Evolutionary conservation across 164 flowering plant genomes (phyloP), one percentile per base, ranked within the genome.

Genomic region (Platanus orientalis): DNA sequence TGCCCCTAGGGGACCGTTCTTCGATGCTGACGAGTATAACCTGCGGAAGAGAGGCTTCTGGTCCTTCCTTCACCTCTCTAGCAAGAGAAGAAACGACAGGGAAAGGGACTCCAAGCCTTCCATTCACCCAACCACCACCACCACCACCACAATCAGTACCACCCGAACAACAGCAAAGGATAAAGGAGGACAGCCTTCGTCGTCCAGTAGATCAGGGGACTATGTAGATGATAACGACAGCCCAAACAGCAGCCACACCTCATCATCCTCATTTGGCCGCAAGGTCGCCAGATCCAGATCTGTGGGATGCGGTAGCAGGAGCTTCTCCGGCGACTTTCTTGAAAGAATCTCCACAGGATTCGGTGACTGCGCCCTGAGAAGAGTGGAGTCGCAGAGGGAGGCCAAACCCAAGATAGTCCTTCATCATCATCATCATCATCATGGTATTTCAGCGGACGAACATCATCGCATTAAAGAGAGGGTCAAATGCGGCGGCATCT

Each of bases 271-370:
- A 9, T 32, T 32, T 32, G 90, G 79, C 32, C 70, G 96, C 14
- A 89, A 91, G 65, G 98, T 94, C 1, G 84, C 92, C 9, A 79
- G 96, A 75, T 94, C 97, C 56, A 89, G 97, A 86, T 94, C 98
- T 55, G 97, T 90, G 11, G 96, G 97, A 17, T 91, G 97, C 55
- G 96, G 98, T 1, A 90, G 96, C 77, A 69, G 95, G 80, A 91
- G 97, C 80, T 94, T 94, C 68, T 87, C 96, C 1, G 96, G 98
- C 2, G 98, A 89, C 48, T 87, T 94, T 58, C 81, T 94, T 40
- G 97, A 87, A 75, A 76, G 90, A 64, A 85, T 93, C 49, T 90
- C 97, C 0, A 90, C 85, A 21, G 97, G 98, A 49, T 78, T 90
- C 55, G 98, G 91, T 0, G 98, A 93, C 57, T 93, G 96, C 70